A percentile compares a stretch with the other conserved stretches of the same genome.
phyloP scores from a whole-genome alignment of 2,329 filamentous ascomycete species.

The Cercospora canescens region DNA sequence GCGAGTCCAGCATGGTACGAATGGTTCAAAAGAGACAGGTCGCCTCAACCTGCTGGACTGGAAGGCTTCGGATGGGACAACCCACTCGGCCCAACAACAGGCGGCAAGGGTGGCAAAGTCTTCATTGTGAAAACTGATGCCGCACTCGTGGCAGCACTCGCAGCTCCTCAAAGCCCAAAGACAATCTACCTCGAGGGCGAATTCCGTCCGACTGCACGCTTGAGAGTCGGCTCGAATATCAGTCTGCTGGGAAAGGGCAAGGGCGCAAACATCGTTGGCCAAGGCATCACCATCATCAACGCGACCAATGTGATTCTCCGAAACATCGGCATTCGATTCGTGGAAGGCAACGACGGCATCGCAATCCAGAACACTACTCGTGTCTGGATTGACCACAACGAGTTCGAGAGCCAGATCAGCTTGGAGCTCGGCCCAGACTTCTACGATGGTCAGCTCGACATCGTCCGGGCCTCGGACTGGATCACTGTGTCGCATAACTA shows the following conservation, averaged over 20 bases:
- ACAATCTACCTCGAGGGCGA: conserved; percentile 48
- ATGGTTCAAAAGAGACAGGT: background rate
- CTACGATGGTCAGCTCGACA: conserved; percentile 49
- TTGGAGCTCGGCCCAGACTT: conserved; percentile 25
- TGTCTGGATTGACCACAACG: conserved; percentile 52
- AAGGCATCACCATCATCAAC: conserved; percentile 40
- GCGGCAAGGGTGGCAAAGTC: conserved; percentile 39
- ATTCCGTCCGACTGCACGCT: conserved; percentile 44
- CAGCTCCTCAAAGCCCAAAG: conserved; percentile 39
- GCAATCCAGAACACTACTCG: conserved; percentile 48
- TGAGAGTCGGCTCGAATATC: conserved; percentile 50
- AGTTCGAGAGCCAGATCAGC: conserved; percentile 46
- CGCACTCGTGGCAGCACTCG: conserved; percentile 48
- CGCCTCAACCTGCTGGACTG: background rate
- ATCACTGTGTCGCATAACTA: conserved; percentile 53
- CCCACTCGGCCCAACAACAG: conserved; percentile 37
- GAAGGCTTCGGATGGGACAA: conserved; percentile 28
- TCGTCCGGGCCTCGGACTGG: conserved; percentile 48
- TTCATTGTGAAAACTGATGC: conserved; percentile 38
- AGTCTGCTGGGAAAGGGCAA: conserved; percentile 43
- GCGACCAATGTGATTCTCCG: conserved; percentile 45
- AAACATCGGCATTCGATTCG: conserved; percentile 39
- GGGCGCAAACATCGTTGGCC: conserved; percentile 40
- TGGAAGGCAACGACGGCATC: conserved; percentile 46
- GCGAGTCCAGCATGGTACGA: conserved; percentile 1